phyloP scores from a whole-genome alignment of 2,329 filamentous ascomycete genomes.

The Cladosporium sp. region DNA sequence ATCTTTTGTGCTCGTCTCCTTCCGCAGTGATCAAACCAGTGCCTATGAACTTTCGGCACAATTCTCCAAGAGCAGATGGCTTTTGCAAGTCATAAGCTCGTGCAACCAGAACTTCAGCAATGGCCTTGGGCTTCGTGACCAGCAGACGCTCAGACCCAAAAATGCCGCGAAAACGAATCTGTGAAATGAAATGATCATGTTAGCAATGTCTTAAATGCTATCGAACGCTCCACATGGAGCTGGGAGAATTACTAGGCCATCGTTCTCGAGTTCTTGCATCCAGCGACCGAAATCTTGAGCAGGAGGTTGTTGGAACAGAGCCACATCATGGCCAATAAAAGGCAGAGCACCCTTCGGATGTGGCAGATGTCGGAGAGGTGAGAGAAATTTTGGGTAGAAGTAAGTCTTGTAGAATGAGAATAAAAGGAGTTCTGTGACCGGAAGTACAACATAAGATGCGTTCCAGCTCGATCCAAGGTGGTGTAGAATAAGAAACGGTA shows the following conservation, averaged over 20 bases:
- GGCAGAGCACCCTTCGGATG: constrained; percentile 25
- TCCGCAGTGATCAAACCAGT: constrained; percentile 18
- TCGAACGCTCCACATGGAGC: neutral
- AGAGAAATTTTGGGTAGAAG: neutral
- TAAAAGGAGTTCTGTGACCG: neutral
- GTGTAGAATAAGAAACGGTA: neutral
- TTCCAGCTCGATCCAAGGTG: neutral
- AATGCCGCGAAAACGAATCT: constrained; percentile 40
- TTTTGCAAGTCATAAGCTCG: constrained; percentile 58
- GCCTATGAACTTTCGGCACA: constrained; percentile 45
- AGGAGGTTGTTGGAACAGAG: constrained; percentile 38
- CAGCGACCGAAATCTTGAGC: constrained; percentile 37
- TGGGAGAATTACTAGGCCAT: constrained; percentile 34
- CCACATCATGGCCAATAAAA: constrained; percentile 41
- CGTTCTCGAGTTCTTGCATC: constrained; percentile 42
- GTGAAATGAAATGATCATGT: constrained; percentile 22
- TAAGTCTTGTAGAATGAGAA: neutral
- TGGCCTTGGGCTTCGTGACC: constrained; percentile 42
- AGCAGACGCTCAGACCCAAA: constrained; percentile 42
- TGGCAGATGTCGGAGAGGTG: neutral
- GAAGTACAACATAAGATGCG: neutral
- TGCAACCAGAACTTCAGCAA: constrained; percentile 54
- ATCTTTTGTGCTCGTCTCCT: constrained; percentile 44
- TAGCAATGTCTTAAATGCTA: too few relatives aligned
- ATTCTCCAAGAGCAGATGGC: constrained; percentile 43